Conservation (phyloP, 2,329 filamentous ascomycete genomes). For the Aureobasidium sp. region DNA sequence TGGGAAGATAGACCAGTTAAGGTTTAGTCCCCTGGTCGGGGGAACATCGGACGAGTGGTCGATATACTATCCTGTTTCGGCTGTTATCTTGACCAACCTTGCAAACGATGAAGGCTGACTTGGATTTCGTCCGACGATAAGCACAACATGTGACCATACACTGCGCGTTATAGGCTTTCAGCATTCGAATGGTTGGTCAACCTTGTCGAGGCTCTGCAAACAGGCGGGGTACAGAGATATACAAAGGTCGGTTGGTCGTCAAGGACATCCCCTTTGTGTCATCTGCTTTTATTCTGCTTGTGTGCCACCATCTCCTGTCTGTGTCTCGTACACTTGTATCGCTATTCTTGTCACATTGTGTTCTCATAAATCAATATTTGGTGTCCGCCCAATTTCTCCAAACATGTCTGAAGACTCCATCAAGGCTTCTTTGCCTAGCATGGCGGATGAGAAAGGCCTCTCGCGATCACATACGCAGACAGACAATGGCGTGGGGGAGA, state of each 20-base stretch:
- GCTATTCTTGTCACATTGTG: not conserved
- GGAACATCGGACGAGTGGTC: not conserved
- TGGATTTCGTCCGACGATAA: not conserved
- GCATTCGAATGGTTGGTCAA: not conserved
- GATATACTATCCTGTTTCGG: not conserved
- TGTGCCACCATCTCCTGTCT: not conserved
- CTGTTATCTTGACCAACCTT: not conserved
- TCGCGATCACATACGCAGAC: not conserved
- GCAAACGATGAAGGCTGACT: not conserved
- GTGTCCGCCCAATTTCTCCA: not conserved
- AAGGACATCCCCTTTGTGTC: not conserved
- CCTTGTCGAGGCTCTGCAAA: not conserved
- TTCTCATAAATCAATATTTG: not conserved
- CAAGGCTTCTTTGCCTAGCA: not conserved
- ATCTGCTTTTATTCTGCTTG: not conserved
- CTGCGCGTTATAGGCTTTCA: not conserved
- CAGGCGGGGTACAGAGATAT: not conserved
- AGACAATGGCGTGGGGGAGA: constrained; percentile 6
- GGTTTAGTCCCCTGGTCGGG: not conserved
- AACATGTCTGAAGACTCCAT: not conserved
- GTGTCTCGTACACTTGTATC: not conserved
- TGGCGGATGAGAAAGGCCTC: constrained; percentile 7
- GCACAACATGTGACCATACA: not conserved
- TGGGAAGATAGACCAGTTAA: not conserved
- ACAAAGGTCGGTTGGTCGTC: not conserved